Evolutionary conservation across 1,284 basidiomycete genomes (phyloP), one percentile per base, ranked within the genome.

Genomic region (Rhodotorula sp.): DNA sequence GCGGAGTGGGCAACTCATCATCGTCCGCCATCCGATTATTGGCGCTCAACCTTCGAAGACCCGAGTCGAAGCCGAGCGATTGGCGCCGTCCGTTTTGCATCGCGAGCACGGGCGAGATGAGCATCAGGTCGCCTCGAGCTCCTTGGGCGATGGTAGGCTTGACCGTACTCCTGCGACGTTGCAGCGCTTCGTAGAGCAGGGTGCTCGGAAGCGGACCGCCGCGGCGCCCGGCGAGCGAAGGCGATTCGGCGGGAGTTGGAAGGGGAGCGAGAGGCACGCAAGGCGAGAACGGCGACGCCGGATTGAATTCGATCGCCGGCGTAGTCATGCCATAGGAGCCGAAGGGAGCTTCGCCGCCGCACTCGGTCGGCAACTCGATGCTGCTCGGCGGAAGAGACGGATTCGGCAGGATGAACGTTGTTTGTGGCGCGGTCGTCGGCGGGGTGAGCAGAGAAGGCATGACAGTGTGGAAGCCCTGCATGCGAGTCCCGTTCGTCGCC

Each of bases 61-160:
- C 59, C 1, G 54, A 14, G 65, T 48, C 57, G 62, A 65, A 72
- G 10, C 71, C 64, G 46, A 58, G 6, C n/a, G 68, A 69, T 49
- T 68, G 62, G 14, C 69, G 58, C 8, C 68, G 62, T 23, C 66
- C 68, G 29, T 60, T 51, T 52, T 65, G 65, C 12, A 48, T 67
- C 12, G 60, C 57, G 26, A 65, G 56, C 31, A 68, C n/a, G 4
- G 71, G 73, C 59, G 71, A 73, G 60, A 75, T 70, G 63, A 75
- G 62, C 66, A 75, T 68, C 31, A 73, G 58, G 61, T 75, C 68
- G 31, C 64, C 73, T 2, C 63, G 49, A 5, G 14, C 5, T 6
- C 26, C n/a, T 12, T 14, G 56, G 1, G 29, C 26, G 18, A 43
- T 12, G 21, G 56, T 39, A 5, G 67, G 47, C 14, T 66, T 57